A percentile compares a stretch with the other conserved stretches of the same genome.
Evolutionary conservation across 202 grass and related monocot genomes (phyloP).

Genomic region (Setaria viridis): DNA sequence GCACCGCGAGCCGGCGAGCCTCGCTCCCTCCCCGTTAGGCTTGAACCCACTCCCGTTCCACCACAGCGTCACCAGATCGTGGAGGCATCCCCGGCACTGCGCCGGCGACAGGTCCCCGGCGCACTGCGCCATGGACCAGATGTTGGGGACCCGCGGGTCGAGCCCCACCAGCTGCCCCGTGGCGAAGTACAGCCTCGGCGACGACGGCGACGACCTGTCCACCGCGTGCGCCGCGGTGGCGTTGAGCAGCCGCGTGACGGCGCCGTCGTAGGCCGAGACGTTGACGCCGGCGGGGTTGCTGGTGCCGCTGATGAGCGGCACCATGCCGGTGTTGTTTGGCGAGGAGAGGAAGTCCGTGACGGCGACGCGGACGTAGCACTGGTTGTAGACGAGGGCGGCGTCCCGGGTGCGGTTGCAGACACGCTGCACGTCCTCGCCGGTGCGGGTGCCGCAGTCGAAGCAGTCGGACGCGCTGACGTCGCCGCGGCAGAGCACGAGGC

Average conservation of each 20-base stretch:
- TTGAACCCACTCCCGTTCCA: not conserved
- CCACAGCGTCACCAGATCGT: not conserved
- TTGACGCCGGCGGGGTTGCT: slow-evolving; percentile 10
- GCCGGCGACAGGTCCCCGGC: slow-evolving; percentile 21
- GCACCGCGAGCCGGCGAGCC: slow-evolving; percentile 17
- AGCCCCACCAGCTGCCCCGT: slow-evolving; percentile 29
- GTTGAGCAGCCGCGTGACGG: slow-evolving; percentile 43
- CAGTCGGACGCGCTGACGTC: slow-evolving; percentile 34
- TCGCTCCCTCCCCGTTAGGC: not conserved
- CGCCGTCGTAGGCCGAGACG: slow-evolving; percentile 4
- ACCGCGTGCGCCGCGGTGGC: slow-evolving; percentile 36
- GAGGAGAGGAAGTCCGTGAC: slow-evolving; percentile 35
- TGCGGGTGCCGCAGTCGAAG: slow-evolving; percentile 33
- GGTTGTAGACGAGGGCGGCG: slow-evolving; percentile 38
- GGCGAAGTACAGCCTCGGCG: slow-evolving; percentile 35
- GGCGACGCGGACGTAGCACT: slow-evolving; percentile 50
- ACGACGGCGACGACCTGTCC: not conserved
- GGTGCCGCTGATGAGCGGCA: not conserved
- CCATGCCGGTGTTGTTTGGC: not conserved
- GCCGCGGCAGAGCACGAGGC: slow-evolving; percentile 39
- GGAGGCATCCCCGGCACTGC: not conserved
- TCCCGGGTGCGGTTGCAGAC: slow-evolving; percentile 35
- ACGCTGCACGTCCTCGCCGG: not conserved
- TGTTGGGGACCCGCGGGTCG: not conserved
- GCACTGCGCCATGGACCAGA: slow-evolving; percentile 56